Base-by-base conservation (phyloP, 257 asterid genomes). In the Paraleonurus japonicus region DNA sequence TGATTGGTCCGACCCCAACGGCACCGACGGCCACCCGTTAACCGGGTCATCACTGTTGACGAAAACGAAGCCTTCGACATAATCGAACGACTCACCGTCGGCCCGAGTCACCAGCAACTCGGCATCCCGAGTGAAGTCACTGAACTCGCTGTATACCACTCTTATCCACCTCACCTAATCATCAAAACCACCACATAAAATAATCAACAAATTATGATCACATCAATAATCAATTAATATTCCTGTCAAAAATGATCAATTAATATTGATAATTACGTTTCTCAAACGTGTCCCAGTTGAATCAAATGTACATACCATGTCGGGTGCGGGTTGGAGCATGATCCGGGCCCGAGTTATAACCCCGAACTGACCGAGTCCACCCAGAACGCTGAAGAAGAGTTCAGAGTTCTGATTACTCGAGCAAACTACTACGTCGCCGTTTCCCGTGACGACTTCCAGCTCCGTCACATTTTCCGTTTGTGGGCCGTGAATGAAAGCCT, bases 341-440 rank as follows among this genome's bases (percentile, higher is more conserved):
- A 95, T 54, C 41, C 96, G 73, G 10, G 98, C 99, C 66, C 95
- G 86, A 28, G 97, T 92, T 64, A 95, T 92, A 54, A 95, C 76
- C 12, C 99, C 99, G 73, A 89, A 89, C 71, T 95, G 99, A 3
- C 99, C 98, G 65, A 95, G 91, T 4, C 98, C 99, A 17, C 99
- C 99, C 50, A 95, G 93, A 37, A 88, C 95, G 67, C 85, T 69
- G 63, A 79, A 88, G 76, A 92, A 95, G 33, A 95, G 87, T 17
- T 89, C 83, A 0, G 92, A 69, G 75, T 94, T 88, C 39, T 75
- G 82, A 6, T 51, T 16, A 15, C 55, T 35, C 3, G 98, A 89
- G 16, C 98, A 95, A 0, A 85, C 81, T 3, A 81, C 70, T 0
- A 81, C 87, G 74, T 89, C 98, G 43, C 99, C 99, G 75, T 84